Evolutionary conservation across 768 basidiomycete species (phyloP), one percentile per base, ranked within the genome.

Genomic region (Boletus patriciae): DNA sequence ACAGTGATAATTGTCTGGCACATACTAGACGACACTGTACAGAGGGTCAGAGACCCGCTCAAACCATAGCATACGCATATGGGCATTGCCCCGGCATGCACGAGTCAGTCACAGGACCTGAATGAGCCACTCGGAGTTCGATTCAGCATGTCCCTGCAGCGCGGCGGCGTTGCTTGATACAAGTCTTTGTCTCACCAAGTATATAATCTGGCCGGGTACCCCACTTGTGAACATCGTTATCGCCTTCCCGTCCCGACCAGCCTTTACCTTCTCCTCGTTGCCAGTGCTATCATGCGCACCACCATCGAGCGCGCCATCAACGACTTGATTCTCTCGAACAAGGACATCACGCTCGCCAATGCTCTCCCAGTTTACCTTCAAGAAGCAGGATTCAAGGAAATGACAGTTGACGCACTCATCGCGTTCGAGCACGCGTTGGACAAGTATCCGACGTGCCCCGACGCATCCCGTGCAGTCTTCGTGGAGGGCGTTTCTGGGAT

Each of bases 1-100:
- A 98, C 80, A 98, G 98, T 74, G 96, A 98, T 67, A 98, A 98
- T 65, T 98, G 95, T 67, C 74, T 98, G 62, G n/a, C n/a, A n/a
- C n/a, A n/a, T n/a, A n/a, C n/a, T n/a, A n/a, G n/a, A n/a, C n/a
- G n/a, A n/a, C n/a, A n/a, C n/a, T n/a, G n/a, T n/a, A n/a, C n/a
- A n/a, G n/a, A n/a, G n/a, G n/a, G n/a, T n/a, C 25, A 25, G 25
- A 25, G 25, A 25, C 25, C 25, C 3, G 4, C 25, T 25, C 25
- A 3, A 25, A 3, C 25, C 25, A 25, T 25, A 25, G 25, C 25
- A 25, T 25, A n/a, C n/a, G n/a, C n/a, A n/a, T 25, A 3, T 25
- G 25, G 25, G 25, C 25, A 25, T 25, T 25, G 25, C 11, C n/a
- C 10, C 15, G 8, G 53, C 4, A 31, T 27, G 16, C 34, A 27